phyloP scores from a whole-genome alignment of 805 yeast genomes.

The Candida orba region DNA sequence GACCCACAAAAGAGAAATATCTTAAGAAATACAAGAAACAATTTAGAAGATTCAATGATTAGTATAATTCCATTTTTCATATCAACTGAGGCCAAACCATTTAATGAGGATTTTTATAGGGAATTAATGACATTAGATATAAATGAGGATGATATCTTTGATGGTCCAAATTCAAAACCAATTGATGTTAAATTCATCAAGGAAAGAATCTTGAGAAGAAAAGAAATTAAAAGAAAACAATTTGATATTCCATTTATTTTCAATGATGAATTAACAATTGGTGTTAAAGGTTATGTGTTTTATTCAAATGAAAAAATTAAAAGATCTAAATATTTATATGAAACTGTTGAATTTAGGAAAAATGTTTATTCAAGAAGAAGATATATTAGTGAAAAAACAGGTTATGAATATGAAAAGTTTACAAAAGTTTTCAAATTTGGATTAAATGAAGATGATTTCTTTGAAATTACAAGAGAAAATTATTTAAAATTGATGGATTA shows the following conservation, averaged over 20 bases:
- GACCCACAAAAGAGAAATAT: conserved; percentile 35
- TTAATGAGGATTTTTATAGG: conserved; percentile 44
- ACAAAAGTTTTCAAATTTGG: conserved; percentile 40
- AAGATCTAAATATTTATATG: conserved; percentile 45
- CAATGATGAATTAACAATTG: conserved; percentile 48
- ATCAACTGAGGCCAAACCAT: conserved; percentile 27
- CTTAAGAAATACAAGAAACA: conserved; percentile 51
- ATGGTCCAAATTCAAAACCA: conserved; percentile 36
- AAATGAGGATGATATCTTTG: conserved; percentile 17
- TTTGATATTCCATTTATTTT: conserved; percentile 57
- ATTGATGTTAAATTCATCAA: conserved; percentile 37
- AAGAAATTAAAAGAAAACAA: conserved; percentile 55
- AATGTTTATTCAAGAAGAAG: conserved; percentile 44
- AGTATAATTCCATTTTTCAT: conserved; percentile 60
- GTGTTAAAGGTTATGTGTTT: conserved; percentile 67
- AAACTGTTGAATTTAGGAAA: conserved; percentile 42
- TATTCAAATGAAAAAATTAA: conserved; percentile 46
- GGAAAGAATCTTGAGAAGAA: conserved; percentile 43
- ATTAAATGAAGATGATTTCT: conserved; percentile 26
- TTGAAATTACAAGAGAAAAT: conserved; percentile 33
- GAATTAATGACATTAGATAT: conserved; percentile 37
- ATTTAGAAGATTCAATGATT: conserved; percentile 47
- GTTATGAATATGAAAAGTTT: conserved; percentile 33
- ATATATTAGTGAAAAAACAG: conserved; percentile 34
- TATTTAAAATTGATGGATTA: conserved; percentile 27